A percentile compares a stretch with the other conserved stretches of the same genome.
These are phyloP conservation scores for Tephrocybe sp. DNA, from an alignment of 768 basidiomycete species.

Conservation along the genomic window DNA sequence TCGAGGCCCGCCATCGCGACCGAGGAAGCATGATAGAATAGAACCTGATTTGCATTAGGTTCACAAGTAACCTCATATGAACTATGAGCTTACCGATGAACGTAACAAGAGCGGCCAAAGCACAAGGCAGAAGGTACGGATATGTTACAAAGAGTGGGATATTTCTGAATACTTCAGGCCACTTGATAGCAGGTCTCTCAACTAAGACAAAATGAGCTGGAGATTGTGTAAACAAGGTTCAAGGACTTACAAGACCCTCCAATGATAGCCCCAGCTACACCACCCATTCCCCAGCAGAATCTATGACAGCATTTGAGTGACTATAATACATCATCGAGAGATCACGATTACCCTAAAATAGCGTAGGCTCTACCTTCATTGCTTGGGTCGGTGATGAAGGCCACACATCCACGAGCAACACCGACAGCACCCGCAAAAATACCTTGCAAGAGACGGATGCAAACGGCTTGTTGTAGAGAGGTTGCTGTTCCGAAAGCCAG, in stretches of 20 bases:
- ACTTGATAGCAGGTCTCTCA: constrained; percentile 83
- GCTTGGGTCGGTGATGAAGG: constrained; percentile 84
- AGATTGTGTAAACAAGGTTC: not conserved
- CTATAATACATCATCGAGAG: not conserved
- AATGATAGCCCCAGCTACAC: constrained; percentile 86
- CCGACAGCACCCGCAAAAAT: constrained; percentile 94
- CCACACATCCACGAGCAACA: constrained; percentile 86
- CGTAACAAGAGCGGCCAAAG: constrained; percentile 75
- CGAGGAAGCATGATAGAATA: constrained; percentile 84
- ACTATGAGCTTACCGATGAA: constrained; percentile 51
- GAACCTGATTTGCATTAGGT: constrained; percentile 54
- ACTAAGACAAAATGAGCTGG: constrained; percentile 42
- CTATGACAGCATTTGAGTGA: constrained; percentile 32
- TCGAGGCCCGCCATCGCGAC: constrained; percentile 86
- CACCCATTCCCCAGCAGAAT: constrained; percentile 96
- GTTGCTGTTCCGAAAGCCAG: constrained; percentile 77
- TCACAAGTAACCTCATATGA: constrained; percentile 5
- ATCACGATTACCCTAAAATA: constrained; percentile 66
- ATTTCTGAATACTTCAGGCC: constrained; percentile 72
- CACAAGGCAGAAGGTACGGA: constrained; percentile 90
- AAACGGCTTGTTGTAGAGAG: constrained; percentile 77
- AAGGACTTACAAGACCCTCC: constrained; percentile 73
- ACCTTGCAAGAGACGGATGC: constrained; percentile 85
- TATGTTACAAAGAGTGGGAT: constrained; percentile 70
- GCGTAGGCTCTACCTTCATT: constrained; percentile 97